A percentile compares a stretch with the other conserved stretches of the same genome.
phyloP scores from a whole-genome alignment of 129 eudicot genomes.

The Artemisia annua region DNA sequence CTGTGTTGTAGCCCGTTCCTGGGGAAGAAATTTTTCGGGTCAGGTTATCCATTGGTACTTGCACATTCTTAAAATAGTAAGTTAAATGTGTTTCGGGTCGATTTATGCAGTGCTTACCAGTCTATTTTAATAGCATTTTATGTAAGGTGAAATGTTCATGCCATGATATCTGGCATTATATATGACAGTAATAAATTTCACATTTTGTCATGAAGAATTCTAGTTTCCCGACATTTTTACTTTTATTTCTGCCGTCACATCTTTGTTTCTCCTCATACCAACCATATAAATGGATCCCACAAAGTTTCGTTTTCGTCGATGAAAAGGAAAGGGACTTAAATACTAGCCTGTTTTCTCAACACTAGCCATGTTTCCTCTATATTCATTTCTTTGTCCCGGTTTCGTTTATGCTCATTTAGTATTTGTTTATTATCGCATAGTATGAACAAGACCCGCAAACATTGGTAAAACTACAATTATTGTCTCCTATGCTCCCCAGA shows the following conservation, averaged over 20 bases:
- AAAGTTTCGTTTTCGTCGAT: not conserved
- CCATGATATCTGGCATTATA: not conserved
- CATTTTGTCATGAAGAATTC: not conserved
- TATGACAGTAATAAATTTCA: not conserved
- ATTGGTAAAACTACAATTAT: too few relatives aligned
- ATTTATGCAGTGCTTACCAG: conserved; percentile 2
- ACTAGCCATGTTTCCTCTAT: not conserved
- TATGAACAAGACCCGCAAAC: too few relatives aligned
- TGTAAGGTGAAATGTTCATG: not conserved
- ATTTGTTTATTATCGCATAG: too few relatives aligned
- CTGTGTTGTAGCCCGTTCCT: conserved; percentile 96
- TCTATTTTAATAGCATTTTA: not conserved
- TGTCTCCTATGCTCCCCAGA: too few relatives aligned
- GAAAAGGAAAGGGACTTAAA: not conserved
- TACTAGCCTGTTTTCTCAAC: too few relatives aligned
- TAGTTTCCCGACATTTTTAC: not conserved
- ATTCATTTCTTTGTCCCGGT: not conserved
- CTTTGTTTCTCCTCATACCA: not conserved
- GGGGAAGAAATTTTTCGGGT: conserved; percentile 1
- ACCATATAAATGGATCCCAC: not conserved
- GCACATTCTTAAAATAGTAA: not conserved
- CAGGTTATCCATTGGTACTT: conserved; percentile 21
- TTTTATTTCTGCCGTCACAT: not conserved
- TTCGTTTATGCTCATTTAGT: too few relatives aligned
- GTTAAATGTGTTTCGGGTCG: not conserved